Evolutionary conservation across 1,139 yeast species (phyloP).

Genomic region (Chernovozyma aurita): DNA sequence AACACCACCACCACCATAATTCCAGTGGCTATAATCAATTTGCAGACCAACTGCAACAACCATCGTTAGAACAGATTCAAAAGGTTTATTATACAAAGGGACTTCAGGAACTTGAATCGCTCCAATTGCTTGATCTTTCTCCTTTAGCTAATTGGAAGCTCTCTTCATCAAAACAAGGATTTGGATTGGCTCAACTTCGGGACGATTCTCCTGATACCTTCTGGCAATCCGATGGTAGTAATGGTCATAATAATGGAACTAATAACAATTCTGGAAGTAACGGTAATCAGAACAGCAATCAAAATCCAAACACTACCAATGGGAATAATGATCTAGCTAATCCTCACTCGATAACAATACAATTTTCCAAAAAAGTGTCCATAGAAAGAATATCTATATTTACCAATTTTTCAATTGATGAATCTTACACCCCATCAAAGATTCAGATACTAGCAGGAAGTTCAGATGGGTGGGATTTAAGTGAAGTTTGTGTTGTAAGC

Average conservation of each 20-base stretch:
- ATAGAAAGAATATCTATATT: constrained; percentile 69
- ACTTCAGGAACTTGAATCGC: constrained; percentile 50
- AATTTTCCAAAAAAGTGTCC: constrained; percentile 73
- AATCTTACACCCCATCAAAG: constrained; percentile 85
- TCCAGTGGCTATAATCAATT: constrained; percentile 1
- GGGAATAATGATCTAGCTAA: constrained; percentile 46
- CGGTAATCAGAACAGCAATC: constrained; percentile 18
- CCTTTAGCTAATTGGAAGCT: constrained; percentile 83
- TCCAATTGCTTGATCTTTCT: constrained; percentile 69
- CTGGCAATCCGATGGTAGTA: constrained; percentile 93
- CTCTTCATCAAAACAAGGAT: constrained; percentile 71
- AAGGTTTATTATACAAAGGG: constrained; percentile 44
- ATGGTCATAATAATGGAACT: constrained; percentile 22
- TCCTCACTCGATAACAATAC: constrained; percentile 81
- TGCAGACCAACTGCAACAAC: constrained; percentile 18
- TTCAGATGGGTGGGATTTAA: constrained; percentile 74
- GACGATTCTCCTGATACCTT: constrained; percentile 71
- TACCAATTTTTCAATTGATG: constrained; percentile 66
- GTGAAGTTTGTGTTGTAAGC: constrained; percentile 65
- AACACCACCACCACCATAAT: neutral
- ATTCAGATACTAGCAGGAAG: constrained; percentile 76
- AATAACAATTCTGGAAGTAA: constrained; percentile 20
- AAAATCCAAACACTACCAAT: constrained; percentile 16
- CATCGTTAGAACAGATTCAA: constrained; percentile 37
- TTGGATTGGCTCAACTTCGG: constrained; percentile 64